These are phyloP conservation scores for Fraxinus albicans DNA, from an alignment of 305 asterid genomes.

Conservation along the genomic window DNA sequence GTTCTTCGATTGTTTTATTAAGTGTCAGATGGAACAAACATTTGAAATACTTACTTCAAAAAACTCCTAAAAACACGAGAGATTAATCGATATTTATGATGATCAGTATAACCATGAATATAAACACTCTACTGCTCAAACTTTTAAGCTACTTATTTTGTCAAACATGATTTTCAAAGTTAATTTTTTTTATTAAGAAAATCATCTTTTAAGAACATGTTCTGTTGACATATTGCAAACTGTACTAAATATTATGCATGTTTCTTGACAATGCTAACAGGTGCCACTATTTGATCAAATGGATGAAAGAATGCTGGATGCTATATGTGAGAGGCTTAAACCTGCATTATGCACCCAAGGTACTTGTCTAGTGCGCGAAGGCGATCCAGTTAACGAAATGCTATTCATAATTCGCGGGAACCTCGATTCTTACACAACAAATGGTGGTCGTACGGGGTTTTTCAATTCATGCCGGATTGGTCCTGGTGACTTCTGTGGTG, in stretches of 20 bases:
- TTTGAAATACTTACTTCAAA: no score
- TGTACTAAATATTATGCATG: neutral
- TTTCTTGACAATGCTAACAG: conserved; percentile 29
- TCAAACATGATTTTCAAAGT: no score
- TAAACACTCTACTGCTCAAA: no score
- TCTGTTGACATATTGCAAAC: no score
- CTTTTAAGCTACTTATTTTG: no score
- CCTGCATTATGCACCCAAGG: conserved; percentile 75
- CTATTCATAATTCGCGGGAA: conserved; percentile 86
- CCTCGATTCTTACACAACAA: conserved; percentile 85
- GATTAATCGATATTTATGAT: no score
- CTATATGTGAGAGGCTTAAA: conserved; percentile 88
- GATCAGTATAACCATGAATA: no score
- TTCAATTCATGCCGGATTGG: conserved; percentile 79
- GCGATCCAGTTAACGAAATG: conserved; percentile 90
- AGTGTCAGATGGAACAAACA: no score
- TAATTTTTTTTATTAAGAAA: no score
- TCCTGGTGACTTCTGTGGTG: conserved; percentile 86
- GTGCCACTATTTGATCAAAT: conserved; percentile 89
- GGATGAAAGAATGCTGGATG: conserved; percentile 89
- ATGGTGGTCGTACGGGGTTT: conserved; percentile 94
- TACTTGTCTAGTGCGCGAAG: conserved; percentile 84
- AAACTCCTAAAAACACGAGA: no score
- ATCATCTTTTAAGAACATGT: no score
- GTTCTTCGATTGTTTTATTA: neutral